Evolutionary conservation across 495 filamentous ascomycete genomes (phyloP), one percentile per base, ranked within the genome.

Genomic region (Sabuloglossum arenarium): DNA sequence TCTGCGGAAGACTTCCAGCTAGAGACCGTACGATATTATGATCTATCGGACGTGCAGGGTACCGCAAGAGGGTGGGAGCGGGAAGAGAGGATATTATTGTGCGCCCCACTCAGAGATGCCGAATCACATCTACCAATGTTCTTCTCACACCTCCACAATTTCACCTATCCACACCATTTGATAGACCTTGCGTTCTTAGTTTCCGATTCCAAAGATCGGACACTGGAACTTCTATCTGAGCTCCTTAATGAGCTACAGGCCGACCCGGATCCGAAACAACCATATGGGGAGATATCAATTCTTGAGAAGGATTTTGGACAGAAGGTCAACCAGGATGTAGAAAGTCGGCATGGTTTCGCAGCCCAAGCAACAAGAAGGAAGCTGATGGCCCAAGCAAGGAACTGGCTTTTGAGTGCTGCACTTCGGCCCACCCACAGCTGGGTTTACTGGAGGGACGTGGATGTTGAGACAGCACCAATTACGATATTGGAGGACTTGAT

Each of bases 281-380:
- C 81, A n/a, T 99, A 85, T 66, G 93, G 93, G 43, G 93, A 99
- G 70, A 90, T 99, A 56, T 93, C 86, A 0, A 88, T 99, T 56
- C 88, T 99, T 58, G 86, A 97, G 71, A 99, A 99, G 69, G 91
- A 99, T 67, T 99, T 99, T 67, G 93, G 93, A 1, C 93, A 99
- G 65, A 88, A 89, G 65, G 91, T 99, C 56, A 86, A 91, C 59
- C 93, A 99, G 68, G 91, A 97, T 67, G 88, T 97, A 27, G 93
- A 97, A 71, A 94, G 87, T 67, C 81, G 93, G 46, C 93, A 99
- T 66, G 93, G 93, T 21, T 99, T 99, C 63, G 91, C 91, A 11
- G 93, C 93, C 5, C 93, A 99, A 68, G 93, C 93, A 10, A 83
- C 79, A 59, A 74, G 93, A 59, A 79, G 93, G 61, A 99, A 99